These are phyloP conservation scores for Saccharomyces hybrid DNA, from an alignment of 1,139 yeast species.

Conservation along the genomic window DNA sequence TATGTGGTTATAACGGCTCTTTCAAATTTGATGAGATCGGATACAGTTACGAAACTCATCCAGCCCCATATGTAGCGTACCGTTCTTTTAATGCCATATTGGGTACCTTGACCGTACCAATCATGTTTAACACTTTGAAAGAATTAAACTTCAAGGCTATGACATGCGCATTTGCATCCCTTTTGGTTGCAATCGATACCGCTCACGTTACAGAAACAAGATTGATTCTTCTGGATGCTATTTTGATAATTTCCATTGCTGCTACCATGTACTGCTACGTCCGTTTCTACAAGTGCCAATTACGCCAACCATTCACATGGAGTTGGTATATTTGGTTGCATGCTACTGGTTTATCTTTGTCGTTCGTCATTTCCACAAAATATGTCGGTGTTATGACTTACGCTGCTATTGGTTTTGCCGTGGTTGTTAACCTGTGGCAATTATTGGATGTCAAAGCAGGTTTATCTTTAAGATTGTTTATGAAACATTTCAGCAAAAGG, in stretches of 20 bases:
- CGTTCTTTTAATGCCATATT: conserved; percentile 74
- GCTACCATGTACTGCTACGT: conserved; percentile 70
- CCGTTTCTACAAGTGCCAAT: conserved; percentile 65
- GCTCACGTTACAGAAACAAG: conserved; percentile 92
- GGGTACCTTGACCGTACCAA: conserved; percentile 76
- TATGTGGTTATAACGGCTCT: conserved; percentile 80
- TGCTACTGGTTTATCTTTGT: conserved; percentile 74
- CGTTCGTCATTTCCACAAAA: conserved; percentile 88
- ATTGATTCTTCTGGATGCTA: conserved; percentile 83
- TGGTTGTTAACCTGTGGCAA: conserved; percentile 77
- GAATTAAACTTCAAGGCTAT: conserved; percentile 72
- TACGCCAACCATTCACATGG: conserved; percentile 49
- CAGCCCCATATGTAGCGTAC: conserved; percentile 85
- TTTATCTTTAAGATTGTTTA: conserved; percentile 48
- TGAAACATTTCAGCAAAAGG: conserved; percentile 71
- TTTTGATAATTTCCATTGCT: conserved; percentile 75
- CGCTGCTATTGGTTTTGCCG: conserved; percentile 80
- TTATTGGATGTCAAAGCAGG: conserved; percentile 69
- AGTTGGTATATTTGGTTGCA: conserved; percentile 87
- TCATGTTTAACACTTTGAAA: conserved; percentile 74
- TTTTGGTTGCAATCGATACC: conserved; percentile 76
- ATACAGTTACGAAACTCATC: conserved; percentile 61
- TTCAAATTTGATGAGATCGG: conserved; percentile 92
- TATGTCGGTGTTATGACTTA: conserved; percentile 93
- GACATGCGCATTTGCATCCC: conserved; percentile 74